Base-by-base conservation (phyloP, 2,329 filamentous ascomycete species). In the Colletotrichum nymphaeae region DNA sequence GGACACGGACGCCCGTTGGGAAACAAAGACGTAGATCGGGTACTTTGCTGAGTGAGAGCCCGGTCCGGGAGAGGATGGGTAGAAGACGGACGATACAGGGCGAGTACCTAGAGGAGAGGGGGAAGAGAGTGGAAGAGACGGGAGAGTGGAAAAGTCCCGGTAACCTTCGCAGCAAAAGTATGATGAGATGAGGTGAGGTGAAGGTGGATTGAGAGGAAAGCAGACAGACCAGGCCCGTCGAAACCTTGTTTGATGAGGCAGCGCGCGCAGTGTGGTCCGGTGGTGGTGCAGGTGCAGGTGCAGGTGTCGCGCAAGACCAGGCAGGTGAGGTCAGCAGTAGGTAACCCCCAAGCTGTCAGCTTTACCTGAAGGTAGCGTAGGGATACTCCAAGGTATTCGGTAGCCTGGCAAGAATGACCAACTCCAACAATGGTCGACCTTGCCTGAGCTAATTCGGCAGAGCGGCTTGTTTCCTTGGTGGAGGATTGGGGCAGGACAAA, bases 181-280 rank as follows among this genome's bases (percentile, higher is more conserved):
- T 53, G n/a, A 35, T 30, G 24, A 56, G 63, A 49, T 42, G 14
- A 56, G 16, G 22, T 28, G 22, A 49, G 52, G 22, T 28, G 52
- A 28, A 28, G 55, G 52, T 56, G 63, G 32, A 53, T 53, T 24
- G 52, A 16, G 32, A 56, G 52, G 9, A 46, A 60, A 22, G 46
- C 52, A 46, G n/a, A 22, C 8, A 58, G 57, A 35, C 63, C 42
- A 70, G 57, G 60, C 71, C 71, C 55, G 67, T 63, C 62, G 55
- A 66, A 73, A 73, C 71, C 67, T 73, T 73, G 71, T 73, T 73
- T 73, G 67, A 57, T 53, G 67, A 73, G 56, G 67, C 62, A 42
- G 60, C 26, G 52, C 26, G 52, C 22, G 37, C 59, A 12, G 58
- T 30, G 42, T 42, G 42, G 60, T 26, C 19, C 35, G 32, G n/a